Percentiles rank a stretch among this genome's conserved stretches.
These are phyloP conservation scores for Globisporangium sylvaticum DNA, from an alignment of 352 stramenopile species.

Conservation along the genomic window DNA sequence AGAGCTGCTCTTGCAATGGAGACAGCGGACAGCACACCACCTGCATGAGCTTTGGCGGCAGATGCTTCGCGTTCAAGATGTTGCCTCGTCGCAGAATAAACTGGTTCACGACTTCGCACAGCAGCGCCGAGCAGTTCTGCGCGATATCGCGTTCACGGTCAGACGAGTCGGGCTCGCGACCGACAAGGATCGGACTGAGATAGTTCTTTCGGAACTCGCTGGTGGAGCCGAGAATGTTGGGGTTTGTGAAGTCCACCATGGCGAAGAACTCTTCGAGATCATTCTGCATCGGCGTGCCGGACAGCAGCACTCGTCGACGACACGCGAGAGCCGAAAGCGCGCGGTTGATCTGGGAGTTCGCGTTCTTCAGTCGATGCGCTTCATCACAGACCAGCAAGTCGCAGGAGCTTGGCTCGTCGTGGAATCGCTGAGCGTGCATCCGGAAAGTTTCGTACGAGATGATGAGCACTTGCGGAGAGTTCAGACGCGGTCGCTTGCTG, in stretches of 20 bases:
- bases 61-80: constrained; percentile 97
- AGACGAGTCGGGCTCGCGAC: constrained; percentile 87
- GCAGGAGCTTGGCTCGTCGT: constrained; percentile 81
- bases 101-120: constrained; percentile 97
- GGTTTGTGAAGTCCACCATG: constrained; percentile 93
- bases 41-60: constrained; percentile 98
- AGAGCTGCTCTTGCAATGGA: constrained; percentile 94
- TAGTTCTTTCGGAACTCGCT: constrained; percentile 94
- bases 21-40: constrained; percentile 98
- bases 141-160: constrained; percentile 72
- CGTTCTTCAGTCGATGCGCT: constrained; percentile 98
- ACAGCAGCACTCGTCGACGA: constrained; percentile 92
- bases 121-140: constrained; percentile 90
- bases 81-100: constrained; percentile 98
- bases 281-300: constrained; percentile 98
- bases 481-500: constrained; percentile 52
- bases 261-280: constrained; percentile 98
- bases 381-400: constrained; percentile 98
- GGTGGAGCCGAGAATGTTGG: constrained; percentile 72
- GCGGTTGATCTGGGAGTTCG: constrained; percentile 91
- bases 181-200: constrained; percentile 84
- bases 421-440: constrained; percentile 90
- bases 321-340: constrained; percentile 80
- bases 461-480: constrained; percentile 73
- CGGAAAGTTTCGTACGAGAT: constrained; percentile 92